A percentile compares a stretch with the other conserved stretches of the same genome.
Evolutionary conservation across 2,329 filamentous ascomycete genomes (phyloP).

Genomic region (Cercospora sp.): DNA sequence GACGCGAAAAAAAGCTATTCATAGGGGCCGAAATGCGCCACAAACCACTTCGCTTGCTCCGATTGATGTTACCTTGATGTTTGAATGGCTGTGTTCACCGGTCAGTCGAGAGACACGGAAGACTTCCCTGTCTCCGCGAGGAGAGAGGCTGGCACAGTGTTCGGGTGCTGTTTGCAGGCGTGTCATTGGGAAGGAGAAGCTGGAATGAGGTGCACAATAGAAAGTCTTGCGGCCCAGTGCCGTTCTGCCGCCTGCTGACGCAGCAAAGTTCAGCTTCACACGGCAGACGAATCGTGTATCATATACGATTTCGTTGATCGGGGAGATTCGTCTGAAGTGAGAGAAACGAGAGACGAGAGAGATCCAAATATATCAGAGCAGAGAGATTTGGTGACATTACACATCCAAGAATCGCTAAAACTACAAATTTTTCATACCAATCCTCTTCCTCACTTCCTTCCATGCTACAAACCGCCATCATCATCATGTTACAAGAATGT

Average conservation of each 20-base stretch:
- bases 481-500: slow-evolving; percentile 7
- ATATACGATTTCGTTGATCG: no score
- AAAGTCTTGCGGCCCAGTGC: not conserved
- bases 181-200: not conserved
- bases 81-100: not conserved
- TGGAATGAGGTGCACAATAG: not conserved
- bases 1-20: slow-evolving; percentile 7
- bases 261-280: not conserved
- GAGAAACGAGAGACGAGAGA: not conserved
- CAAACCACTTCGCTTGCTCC: slow-evolving; percentile 6
- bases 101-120: not conserved
- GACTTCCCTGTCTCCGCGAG: not conserved
- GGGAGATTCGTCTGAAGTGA: not conserved
- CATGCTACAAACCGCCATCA: slow-evolving; percentile 9
- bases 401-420: slow-evolving; percentile 20
- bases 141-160: not conserved
- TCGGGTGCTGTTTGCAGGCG: not conserved
- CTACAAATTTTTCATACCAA: slow-evolving; percentile 11
- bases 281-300: no score
- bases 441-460: not conserved
- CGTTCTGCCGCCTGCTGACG: not conserved
- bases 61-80: not conserved
- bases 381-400: slow-evolving; percentile 17
- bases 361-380: slow-evolving; percentile 2
- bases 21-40: slow-evolving; percentile 2